Base-by-base conservation (phyloP, 2,329 filamentous ascomycete species). In the Colletotrichum liaoningense region DNA sequence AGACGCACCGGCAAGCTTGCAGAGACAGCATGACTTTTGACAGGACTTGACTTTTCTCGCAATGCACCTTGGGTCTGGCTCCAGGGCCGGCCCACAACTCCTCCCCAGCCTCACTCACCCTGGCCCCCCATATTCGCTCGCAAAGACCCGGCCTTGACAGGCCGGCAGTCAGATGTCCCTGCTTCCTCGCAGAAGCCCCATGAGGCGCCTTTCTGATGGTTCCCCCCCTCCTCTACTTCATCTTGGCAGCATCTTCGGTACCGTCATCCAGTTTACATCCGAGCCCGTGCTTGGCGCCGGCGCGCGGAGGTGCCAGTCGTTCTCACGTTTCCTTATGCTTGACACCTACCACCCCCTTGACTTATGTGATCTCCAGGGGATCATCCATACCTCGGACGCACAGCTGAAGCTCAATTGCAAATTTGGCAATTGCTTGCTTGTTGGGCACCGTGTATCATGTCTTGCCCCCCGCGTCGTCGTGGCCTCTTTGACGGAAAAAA, bases 301-400 rank as follows among this genome's bases (percentile, higher is more conserved):
- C 59, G 55, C 59, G 55, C 46, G 46, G 62, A 64, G n/a, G 60
- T 65, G 67, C 46, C 70, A 60, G 55, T 55, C 60, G 66, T 57
- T 73, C 46, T 57, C 46, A 59, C 46, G 60, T 70, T 73, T 70
- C 60, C 60, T 73, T 64, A 52, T 70, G 70, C 70, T 56, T 19
- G n/a, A 42, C 67, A 49, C 42, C 42, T 3, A 16, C 14, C 19
- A 46, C 22, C 16, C 67, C 63, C 67, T 55, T 73, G 67, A 22
- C 52, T 22, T 65, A 19, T 64, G 28, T 28, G 46, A 46, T 38
- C 2, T 38, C 30, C 55, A 73, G 67, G 70, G 60, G n/a, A 65
- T 56, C 55, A 49, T 56, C 67, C 33, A 64, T 60, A 60, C 55
- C 67, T 73, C 55, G 67, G 54, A 70, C 55, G 67, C 55, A 49